Evolutionary conservation across 2,329 filamentous ascomycete species (phyloP), one percentile per base, ranked within the genome.

Genomic region (Pyrenophora teres): DNA sequence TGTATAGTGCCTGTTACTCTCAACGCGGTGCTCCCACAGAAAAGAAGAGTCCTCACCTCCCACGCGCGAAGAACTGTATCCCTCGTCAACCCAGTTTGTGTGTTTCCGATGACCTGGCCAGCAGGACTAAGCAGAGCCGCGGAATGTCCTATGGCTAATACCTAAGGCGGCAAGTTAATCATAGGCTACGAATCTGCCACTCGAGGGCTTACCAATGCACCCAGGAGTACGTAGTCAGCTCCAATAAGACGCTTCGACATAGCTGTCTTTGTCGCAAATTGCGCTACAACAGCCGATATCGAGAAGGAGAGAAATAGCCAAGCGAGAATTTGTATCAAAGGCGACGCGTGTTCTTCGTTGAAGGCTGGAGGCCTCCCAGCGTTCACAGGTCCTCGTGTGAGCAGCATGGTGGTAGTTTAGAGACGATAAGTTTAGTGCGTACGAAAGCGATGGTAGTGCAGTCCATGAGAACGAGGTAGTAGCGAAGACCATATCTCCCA

Each of bases 301-400:
- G 50, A 50, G 33, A 54, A 54, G 3, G 45, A 30, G 2, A 54
- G 41, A 3, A 56, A 54, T 0, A 56, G 39, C 52, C 48, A 55
- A 10, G 52, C 19, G 4, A 55, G 43, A 1, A 55, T 49, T 9
- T 56, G 53, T 3, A 53, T 47, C 15, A 56, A 30, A 3, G 45
- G 53, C 7, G 49, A 43, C 10, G 48, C 52, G 45, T 52, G 19
- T n/a, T 40, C 32, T 0, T 48, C 39, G 10, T 40, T 18, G 18
- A 52, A 40, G 4, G 32, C 32, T 13, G 50, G 50, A 35, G 7
- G 18, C 16, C 36, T 43, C 2, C 21, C 40, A 36, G 13, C 25
- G 6, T 52, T 38, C 32, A 52, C 46, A 9, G 25, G 21, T 6
- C 31, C 27, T 6, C 23, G 19, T 33, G 4, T 5, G 0, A 10